Evolutionary conservation across 768 basidiomycete genomes (phyloP), one percentile per base, ranked within the genome.

Genomic region (Lyophyllum shimeji): DNA sequence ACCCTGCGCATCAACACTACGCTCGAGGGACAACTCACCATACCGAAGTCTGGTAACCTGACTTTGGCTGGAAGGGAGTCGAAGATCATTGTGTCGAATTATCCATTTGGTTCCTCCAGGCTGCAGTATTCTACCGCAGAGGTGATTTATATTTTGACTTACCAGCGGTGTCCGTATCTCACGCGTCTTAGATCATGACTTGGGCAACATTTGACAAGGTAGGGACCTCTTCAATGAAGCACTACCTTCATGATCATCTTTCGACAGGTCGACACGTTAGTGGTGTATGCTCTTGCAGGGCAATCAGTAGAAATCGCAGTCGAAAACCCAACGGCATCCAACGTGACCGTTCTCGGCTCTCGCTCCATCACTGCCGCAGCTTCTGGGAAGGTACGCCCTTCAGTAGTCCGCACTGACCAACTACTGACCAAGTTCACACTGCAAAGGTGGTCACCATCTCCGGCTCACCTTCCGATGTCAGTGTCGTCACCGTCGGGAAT

Each of bases 71-170:
- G 87, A 34, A 76, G 86, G 50, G 83, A 87, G 65, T 84, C 80
- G 48, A 87, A 85, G 68, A 72, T 87, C 21, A 67, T 89, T 18
- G 76, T 86, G 15, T 80, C 84, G 2, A 82, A 87, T 62, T 85
- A 86, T 67, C 73, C 74, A 9, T 89, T 86, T 58, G 87, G 87
- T 18, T 48, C 58, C 11, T 78, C 79, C 11, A 73, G 65, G 56
- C 61, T 87, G 7, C 70, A 80, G 25, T 89, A 87, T 69, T 82
- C 86, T 2, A 89, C 88, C 0, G 83, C 85, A 0, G 76, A 80
- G 58, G 75, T 89, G 34, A 67, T 55, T 49, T 6, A 23, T 17
- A 20, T 7, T n/a, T 11, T n/a, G 5, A 46, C 7, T 11, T 3
- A 17, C 9, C 1, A 59, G n/a, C 15, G 24, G 8, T 31, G n/a